phyloP scores from a whole-genome alignment of 768 basidiomycete genomes.

The Multifurca ochricompacta region DNA sequence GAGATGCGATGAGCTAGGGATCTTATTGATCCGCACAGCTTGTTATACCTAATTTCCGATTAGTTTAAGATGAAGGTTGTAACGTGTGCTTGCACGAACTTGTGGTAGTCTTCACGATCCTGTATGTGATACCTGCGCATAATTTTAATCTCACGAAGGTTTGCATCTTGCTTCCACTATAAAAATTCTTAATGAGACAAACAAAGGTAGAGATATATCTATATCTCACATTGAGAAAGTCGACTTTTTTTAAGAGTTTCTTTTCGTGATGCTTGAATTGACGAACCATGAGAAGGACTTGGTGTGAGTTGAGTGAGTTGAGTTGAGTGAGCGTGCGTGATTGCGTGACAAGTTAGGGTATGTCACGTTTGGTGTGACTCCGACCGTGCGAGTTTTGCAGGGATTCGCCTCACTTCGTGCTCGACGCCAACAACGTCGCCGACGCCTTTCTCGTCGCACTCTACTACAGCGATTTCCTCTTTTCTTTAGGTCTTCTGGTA shows the following conservation, averaged over 20 bases:
- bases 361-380: slow-evolving; percentile 20
- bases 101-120: slow-evolving; percentile 90
- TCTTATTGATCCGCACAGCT: slow-evolving; percentile 81
- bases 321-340: background rate
- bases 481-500: slow-evolving; percentile 11
- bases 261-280: slow-evolving; percentile 96
- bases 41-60: slow-evolving; percentile 66
- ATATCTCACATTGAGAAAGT: slow-evolving; percentile 74
- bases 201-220: background rate
- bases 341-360: background rate
- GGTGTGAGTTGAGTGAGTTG: too few relatives aligned
- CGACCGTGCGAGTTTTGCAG: slow-evolving; percentile 22
- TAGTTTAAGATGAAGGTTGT: background rate
- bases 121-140: slow-evolving; percentile 96
- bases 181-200: background rate
- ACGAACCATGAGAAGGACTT: slow-evolving; percentile 55
- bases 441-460: slow-evolving; percentile 7
- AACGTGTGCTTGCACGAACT: slow-evolving; percentile 36
- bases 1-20: slow-evolving; percentile 82
- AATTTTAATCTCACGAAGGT: slow-evolving; percentile 83
- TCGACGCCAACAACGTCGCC: slow-evolving; percentile 21
- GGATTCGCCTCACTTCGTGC: slow-evolving; percentile 23
- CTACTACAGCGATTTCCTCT: slow-evolving; percentile 12
- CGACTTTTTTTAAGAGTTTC: slow-evolving; percentile 91
- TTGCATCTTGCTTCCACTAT: slow-evolving; percentile 96